Conservation (phyloP, 441 rosid species). For the Populus hybrid region DNA sequence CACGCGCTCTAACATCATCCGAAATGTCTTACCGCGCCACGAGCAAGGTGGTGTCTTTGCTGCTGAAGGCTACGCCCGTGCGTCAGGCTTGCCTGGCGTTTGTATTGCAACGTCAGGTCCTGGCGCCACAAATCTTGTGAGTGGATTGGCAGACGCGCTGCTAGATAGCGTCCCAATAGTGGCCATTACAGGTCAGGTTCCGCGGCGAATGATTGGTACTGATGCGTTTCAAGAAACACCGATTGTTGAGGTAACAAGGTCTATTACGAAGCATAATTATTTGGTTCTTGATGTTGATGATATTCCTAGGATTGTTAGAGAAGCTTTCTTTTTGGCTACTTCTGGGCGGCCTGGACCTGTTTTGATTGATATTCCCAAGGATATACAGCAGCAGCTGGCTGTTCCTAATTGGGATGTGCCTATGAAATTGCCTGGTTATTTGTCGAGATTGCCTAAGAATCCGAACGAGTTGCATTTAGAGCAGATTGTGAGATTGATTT, state of each 20-base stretch:
- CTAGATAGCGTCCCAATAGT: constrained; percentile 90
- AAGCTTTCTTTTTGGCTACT: constrained; percentile 81
- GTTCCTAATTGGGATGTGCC: constrained; percentile 71
- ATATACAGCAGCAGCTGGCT: constrained; percentile 83
- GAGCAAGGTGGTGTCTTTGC: constrained; percentile 95
- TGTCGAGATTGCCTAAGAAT: constrained; percentile 71
- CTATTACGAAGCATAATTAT: constrained; percentile 86
- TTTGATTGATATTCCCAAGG: constrained; percentile 86
- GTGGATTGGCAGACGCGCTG: constrained; percentile 87
- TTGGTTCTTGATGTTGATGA: constrained; percentile 86
- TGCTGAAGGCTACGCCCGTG: constrained; percentile 90
- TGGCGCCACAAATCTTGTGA: constrained; percentile 92
- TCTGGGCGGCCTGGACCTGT: constrained; percentile 90
- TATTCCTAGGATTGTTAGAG: constrained; percentile 72
- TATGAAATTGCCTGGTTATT: constrained; percentile 64
- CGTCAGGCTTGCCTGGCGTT: constrained; percentile 78
- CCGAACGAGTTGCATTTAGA: constrained; percentile 54
- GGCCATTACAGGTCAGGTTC: constrained; percentile 95
- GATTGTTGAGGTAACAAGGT: constrained; percentile 89
- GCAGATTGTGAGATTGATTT: constrained; percentile 76
- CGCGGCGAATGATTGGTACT: constrained; percentile 90
- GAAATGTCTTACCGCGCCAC: constrained; percentile 86
- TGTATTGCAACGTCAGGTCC: constrained; percentile 98
- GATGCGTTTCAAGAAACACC: constrained; percentile 97
- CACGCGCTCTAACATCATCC: constrained; percentile 66